Base-by-base conservation (phyloP, 139 green algal species). In the Tetraselmis chui region DNA sequence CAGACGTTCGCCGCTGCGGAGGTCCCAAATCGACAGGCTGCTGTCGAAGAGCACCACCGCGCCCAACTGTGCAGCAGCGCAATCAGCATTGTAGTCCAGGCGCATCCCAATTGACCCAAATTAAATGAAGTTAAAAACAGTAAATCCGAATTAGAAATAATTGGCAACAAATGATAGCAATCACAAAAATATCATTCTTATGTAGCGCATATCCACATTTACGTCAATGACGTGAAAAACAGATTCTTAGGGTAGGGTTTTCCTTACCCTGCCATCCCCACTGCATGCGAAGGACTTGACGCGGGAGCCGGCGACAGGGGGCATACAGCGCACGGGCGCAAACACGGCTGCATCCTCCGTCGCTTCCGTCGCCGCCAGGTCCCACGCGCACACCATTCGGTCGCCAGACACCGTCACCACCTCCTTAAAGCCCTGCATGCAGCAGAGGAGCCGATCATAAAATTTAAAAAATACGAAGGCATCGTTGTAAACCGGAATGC, bases 221-320 rank as follows among this genome's bases (percentile, higher is more conserved):
- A n/a, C n/a, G n/a, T n/a, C n/a, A n/a, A n/a, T n/a, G n/a, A n/a
- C n/a, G n/a, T n/a, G n/a, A n/a, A n/a, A n/a, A n/a, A n/a, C n/a
- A n/a, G n/a, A n/a, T n/a, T n/a, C n/a, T n/a, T n/a, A n/a, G n/a
- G n/a, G n/a, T n/a, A n/a, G n/a, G n/a, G n/a, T n/a, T n/a, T n/a
- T n/a, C n/a, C 45, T 25, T 67, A 67, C 45, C 45, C 18, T 67
- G 27, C 84, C 86, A 59, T 90, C 86, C 1, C 31, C 79, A 1
- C 91, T 95, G n/a, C 94, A 84, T 2, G 90, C 87, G 78, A 94
- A 88, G 75, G 79, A 84, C 81, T 93, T 93, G 23, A 90, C 84
- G 29, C 93, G 86, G 1, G 85, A 89, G 67, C 90, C 85, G 28
- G 83, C 45, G 11, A 67, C 45, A 18, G 45, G 11, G 11, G 45